Conservation (phyloP, 768 basidiomycete species). For the Sistotremastrum suecicum region DNA sequence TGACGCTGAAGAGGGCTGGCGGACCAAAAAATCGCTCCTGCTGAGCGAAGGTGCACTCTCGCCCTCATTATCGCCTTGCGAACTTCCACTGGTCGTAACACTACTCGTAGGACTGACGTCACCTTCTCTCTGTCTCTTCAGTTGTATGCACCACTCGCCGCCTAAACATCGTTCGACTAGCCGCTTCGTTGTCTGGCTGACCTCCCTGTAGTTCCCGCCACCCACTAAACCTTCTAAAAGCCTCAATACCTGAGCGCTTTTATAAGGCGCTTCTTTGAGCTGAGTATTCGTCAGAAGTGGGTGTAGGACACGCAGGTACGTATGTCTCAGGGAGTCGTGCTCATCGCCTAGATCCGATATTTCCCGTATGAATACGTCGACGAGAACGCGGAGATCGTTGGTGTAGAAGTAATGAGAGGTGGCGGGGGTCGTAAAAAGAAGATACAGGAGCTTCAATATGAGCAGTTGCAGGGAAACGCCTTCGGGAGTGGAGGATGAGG, state of each 20-base stretch:
- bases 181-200: conserved; percentile 77
- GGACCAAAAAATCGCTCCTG: conserved; percentile 7
- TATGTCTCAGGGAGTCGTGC: conserved; percentile 85
- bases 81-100: conserved; percentile 12
- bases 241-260: conserved; percentile 77
- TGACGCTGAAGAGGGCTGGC: conserved; percentile 11
- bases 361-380: conserved; percentile 96
- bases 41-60: conserved; percentile 25
- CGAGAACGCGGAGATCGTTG: conserved; percentile 89
- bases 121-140: conserved; percentile 25
- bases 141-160: conserved; percentile 75
- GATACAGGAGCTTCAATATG: conserved; percentile 86
- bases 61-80: conserved; percentile 28
- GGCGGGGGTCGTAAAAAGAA: conserved; percentile 85
- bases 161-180: conserved; percentile 83
- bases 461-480: conserved; percentile 91
- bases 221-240: conserved; percentile 66
- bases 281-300: conserved; percentile 93
- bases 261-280: conserved; percentile 72
- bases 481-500: conserved; percentile 73
- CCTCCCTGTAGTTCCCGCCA: conserved; percentile 63
- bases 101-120: conserved; percentile 13
- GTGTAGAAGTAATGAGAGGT: conserved; percentile 97
- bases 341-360: conserved; percentile 86
- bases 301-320: conserved; percentile 91